These are phyloP conservation scores for Euptelea pleiosperma DNA, from an alignment of 164 flowering plant species.

Conservation along the genomic window DNA sequence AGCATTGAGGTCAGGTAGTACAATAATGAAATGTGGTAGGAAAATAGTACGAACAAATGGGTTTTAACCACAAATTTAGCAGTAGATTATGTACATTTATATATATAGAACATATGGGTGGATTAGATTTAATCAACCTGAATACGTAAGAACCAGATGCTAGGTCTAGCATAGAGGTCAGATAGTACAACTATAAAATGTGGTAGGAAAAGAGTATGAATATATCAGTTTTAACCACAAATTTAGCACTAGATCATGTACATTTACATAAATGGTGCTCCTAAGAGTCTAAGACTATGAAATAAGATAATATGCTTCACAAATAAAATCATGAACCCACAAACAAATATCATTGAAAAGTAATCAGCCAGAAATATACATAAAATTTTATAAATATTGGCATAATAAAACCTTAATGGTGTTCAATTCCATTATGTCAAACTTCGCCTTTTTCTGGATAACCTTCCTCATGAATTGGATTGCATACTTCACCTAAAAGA, in stretches of 20 bases:
- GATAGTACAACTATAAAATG: neutral
- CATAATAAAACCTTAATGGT: slow-evolving; percentile 61
- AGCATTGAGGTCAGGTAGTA: neutral
- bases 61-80: neutral
- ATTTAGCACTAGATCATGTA: neutral
- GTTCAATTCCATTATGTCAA: slow-evolving; percentile 84
- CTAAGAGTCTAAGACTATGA: neutral
- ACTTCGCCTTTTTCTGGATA: slow-evolving; percentile 86
- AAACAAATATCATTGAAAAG: neutral
- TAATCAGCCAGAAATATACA: neutral
- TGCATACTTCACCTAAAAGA: slow-evolving; percentile 78
- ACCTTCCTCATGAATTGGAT: slow-evolving; percentile 85
- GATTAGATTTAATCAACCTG: neutral
- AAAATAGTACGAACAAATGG: no score
- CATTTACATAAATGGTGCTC: neutral
- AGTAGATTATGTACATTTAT: neutral
- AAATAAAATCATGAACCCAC: neutral
- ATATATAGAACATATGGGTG: no score
- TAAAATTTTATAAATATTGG: neutral
- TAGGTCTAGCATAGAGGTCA: neutral
- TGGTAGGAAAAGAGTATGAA: neutral
- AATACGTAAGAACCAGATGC: neutral
- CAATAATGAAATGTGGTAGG: neutral
- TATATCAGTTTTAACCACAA: neutral
- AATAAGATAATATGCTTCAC: neutral